Evolutionary conservation across 202 grass and related monocot species (phyloP), one percentile per base, ranked within the genome.

Genomic region (Thinopyrum obtusiflorum): DNA sequence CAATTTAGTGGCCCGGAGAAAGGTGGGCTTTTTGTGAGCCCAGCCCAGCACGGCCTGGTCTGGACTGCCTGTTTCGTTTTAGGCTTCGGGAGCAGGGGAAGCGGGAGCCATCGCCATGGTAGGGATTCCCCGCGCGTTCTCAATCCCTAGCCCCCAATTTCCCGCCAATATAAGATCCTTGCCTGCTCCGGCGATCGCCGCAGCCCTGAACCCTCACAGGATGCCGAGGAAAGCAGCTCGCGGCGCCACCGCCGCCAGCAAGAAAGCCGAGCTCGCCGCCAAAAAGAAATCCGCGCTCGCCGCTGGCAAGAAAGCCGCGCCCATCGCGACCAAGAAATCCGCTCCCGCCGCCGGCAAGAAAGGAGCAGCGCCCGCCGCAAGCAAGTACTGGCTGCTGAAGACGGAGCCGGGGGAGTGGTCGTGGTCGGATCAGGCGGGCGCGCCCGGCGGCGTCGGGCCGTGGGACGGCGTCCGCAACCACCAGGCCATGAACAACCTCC

Each of bases 391-490:
- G 96, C 77, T 98, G 13, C 85, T 98, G 33, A 98, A 94, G 93
- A 92, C 90, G 53, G 96, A 95, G 75, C 96, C 91, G 4, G 77
- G 83, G 11, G 91, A 98, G 79, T 98, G 96, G 96, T 98, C 96
- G 28, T 95, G 96, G 96, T 88, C 91, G 53, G 84, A 95, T 81
- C 96, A 98, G 91, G 83, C 32, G 11, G n/a, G 42, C 4, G 82
- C 89, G 44, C 73, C 84, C n/a, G 88, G 93, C 13, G 91, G 95
- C 70, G 64, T 92, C 4, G 90, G 86, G 47, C 86, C 87, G 87
- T 95, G 95, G 95, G 95, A 98, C 76, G 93, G 91, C 84, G 91
- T 98, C 20, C 86, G 89, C 36, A 98, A 95, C 79, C 89, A 82
- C 65, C 93, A 98, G 86, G 93, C 96, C 53, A 29, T 95, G 17